A percentile compares a stretch with the other conserved stretches of the same genome.
These are phyloP conservation scores for Cucumis melo DNA, from an alignment of 306 rosid species.

Conservation along the genomic window DNA sequence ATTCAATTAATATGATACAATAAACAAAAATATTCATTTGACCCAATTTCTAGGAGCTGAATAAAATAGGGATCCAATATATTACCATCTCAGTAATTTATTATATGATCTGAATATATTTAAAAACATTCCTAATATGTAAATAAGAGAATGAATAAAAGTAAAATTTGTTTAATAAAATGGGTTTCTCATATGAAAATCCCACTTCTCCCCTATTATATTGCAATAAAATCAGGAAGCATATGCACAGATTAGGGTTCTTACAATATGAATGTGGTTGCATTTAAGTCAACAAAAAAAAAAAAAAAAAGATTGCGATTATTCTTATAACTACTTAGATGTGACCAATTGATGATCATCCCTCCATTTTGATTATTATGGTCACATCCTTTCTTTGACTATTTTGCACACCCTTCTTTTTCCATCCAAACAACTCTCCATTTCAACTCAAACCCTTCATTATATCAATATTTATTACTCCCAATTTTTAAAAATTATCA, in stretches of 20 bases:
- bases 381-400: neutral
- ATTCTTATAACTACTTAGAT: neutral
- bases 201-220: neutral
- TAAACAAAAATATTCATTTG: no score
- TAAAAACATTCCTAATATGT: no score
- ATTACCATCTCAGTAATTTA: no score
- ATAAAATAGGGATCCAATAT: no score
- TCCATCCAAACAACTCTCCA: neutral
- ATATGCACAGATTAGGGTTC: neutral
- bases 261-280: neutral
- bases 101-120: no score
- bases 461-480: neutral
- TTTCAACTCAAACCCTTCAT: neutral
- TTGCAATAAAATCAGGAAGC: neutral
- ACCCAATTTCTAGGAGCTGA: no score
- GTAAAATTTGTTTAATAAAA: no score
- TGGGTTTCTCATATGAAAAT: no score
- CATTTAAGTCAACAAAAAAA: neutral
- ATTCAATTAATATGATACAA: neutral
- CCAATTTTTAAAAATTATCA: no score
- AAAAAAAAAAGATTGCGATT: neutral
- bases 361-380: neutral
- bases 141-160: no score
- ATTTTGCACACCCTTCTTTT: neutral
- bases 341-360: neutral